phyloP scores from a whole-genome alignment of 192 early-diverging fungal genomes.

The Podila epigama region DNA sequence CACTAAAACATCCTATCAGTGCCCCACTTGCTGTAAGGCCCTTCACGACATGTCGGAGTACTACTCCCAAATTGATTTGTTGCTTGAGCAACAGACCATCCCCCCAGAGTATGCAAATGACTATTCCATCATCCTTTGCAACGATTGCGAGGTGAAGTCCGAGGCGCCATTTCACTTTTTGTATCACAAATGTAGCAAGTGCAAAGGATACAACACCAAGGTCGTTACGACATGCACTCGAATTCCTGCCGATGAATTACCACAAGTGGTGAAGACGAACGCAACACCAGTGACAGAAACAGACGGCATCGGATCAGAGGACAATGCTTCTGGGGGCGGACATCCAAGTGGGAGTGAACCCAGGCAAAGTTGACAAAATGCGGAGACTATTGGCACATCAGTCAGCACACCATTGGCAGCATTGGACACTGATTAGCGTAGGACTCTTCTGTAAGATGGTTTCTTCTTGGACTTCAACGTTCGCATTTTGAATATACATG shows the following conservation, averaged over 20 bases:
- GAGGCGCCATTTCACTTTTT: constrained; percentile 91
- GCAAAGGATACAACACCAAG: constrained; percentile 90
- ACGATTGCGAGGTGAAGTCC: constrained; percentile 91
- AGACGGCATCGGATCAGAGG: constrained; percentile 8
- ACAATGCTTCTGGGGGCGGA: constrained; percentile 20
- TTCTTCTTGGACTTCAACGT: no score
- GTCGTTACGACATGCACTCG: constrained; percentile 66
- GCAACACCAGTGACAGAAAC: constrained; percentile 4
- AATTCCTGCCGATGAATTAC: not conserved
- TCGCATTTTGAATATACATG: no score
- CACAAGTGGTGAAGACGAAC: constrained; percentile 13
- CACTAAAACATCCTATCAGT: constrained; percentile 91
- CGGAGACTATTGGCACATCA: not conserved
- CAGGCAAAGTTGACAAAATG: not conserved
- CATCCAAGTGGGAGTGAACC: not conserved
- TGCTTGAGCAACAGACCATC: constrained; percentile 79
- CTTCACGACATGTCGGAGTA: constrained; percentile 83
- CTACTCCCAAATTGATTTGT: constrained; percentile 82
- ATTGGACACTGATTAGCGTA: no score
- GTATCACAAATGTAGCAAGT: constrained; percentile 94
- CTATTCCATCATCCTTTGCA: constrained; percentile 82
- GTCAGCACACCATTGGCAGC: not conserved
- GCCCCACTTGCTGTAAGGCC: constrained; percentile 93
- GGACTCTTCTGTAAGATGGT: no score
- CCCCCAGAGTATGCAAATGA: constrained; percentile 84